Conservation (phyloP, 768 basidiomycete genomes). For the Ephemerocybe angulata region DNA sequence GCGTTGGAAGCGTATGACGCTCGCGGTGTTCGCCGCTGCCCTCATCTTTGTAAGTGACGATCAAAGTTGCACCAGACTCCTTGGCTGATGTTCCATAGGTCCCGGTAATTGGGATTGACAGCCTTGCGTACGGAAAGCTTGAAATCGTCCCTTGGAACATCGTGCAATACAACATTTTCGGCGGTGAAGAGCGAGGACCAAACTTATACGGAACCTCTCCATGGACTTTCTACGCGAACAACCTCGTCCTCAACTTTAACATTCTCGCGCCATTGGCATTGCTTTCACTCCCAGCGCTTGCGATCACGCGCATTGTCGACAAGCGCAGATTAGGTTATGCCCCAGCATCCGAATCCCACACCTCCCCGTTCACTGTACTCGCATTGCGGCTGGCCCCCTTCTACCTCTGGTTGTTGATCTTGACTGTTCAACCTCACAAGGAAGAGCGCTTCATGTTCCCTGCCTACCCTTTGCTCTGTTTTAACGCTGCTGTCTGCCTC, state of each 20-base stretch:
- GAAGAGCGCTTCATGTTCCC: slow-evolving; percentile 99
- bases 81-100: slow-evolving; percentile 44
- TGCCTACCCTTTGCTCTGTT: slow-evolving; percentile 84
- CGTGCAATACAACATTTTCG: slow-evolving; percentile 88
- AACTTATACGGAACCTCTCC: slow-evolving; percentile 91
- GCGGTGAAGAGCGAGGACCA: slow-evolving; percentile 75
- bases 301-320: slow-evolving; percentile 71
- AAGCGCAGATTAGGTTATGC: slow-evolving; percentile 65
- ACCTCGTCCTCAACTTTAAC: slow-evolving; percentile 95
- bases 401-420: slow-evolving; percentile 85
- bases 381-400: slow-evolving; percentile 78
- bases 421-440: slow-evolving; percentile 86
- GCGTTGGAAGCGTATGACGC: slow-evolving; percentile 57
- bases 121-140: slow-evolving; percentile 76
- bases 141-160: slow-evolving; percentile 91
- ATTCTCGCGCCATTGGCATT: slow-evolving; percentile 77
- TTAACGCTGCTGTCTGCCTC: slow-evolving; percentile 88
- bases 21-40: slow-evolving; percentile 50
- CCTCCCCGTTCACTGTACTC: slow-evolving; percentile 77
- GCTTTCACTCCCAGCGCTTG: slow-evolving; percentile 72
- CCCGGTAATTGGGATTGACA: slow-evolving; percentile 82
- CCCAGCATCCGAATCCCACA: slow-evolving; percentile 51
- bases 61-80: not conserved
- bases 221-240: slow-evolving; percentile 80
- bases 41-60: slow-evolving; percentile 60